Percentiles rank a stretch among this genome's conserved stretches.
phyloP scores from a whole-genome alignment of 2,329 filamentous ascomycete genomes.

The Aspergillus floridensis region DNA sequence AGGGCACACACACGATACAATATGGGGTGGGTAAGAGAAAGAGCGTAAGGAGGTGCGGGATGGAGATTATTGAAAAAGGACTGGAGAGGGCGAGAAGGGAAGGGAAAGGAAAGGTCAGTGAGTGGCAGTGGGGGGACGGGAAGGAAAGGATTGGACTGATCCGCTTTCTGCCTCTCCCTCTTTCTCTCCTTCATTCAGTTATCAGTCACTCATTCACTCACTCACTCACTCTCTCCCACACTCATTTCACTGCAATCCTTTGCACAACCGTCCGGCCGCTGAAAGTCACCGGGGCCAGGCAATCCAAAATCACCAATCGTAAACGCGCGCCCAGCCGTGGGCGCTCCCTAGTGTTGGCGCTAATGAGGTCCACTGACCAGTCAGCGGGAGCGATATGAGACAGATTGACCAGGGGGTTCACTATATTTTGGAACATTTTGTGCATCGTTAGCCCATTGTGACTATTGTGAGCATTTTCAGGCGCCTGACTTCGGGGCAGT shows the following conservation, averaged over 20 bases:
- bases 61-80: slow-evolving; percentile 12
- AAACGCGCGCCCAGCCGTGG: slow-evolving; percentile 4
- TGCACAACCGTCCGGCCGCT: slow-evolving; percentile 6
- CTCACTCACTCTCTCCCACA: neutral
- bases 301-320: slow-evolving; percentile 9
- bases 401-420: slow-evolving; percentile 11
- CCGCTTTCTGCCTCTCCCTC: neutral
- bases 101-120: slow-evolving; percentile 5
- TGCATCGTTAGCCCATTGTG: neutral
- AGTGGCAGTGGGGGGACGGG: neutral
- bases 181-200: no score
- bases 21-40: slow-evolving; percentile 6
- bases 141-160: neutral
- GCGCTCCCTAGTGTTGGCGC: slow-evolving; percentile 13
- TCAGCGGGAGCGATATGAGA: slow-evolving; percentile 14
- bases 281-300: neutral
- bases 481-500: slow-evolving; percentile 9
- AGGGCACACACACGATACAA: slow-evolving; percentile 3
- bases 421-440: neutral
- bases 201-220: no score
- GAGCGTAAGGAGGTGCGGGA: slow-evolving; percentile 13
- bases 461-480: slow-evolving; percentile 3
- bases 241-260: no score
- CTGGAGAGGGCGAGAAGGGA: slow-evolving; percentile 8
- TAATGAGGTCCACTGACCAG: slow-evolving; percentile 10